Evolutionary conservation across 805 yeast genomes (phyloP).

Genomic region (Candida wancherniae): DNA sequence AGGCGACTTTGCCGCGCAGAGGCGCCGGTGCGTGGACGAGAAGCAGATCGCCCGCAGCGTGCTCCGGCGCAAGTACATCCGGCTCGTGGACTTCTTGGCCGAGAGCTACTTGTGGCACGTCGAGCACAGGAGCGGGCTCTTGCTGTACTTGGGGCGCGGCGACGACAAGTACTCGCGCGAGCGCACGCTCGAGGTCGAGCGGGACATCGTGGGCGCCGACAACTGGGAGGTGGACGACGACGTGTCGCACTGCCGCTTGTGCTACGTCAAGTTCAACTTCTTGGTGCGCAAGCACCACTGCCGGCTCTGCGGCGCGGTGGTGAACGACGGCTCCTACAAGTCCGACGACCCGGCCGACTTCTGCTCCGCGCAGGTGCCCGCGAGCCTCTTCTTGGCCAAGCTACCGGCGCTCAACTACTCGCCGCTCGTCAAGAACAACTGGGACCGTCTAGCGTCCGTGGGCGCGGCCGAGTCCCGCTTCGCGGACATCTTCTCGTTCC

Average conservation of each 20-base stretch:
- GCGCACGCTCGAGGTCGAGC: constrained; percentile 15
- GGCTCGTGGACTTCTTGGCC: constrained; percentile 32
- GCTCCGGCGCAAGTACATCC: constrained; percentile 54
- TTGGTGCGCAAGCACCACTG: constrained; percentile 82
- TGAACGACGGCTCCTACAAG: constrained; percentile 56
- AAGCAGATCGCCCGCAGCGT: constrained; percentile 50
- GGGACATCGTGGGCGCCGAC: constrained; percentile 38
- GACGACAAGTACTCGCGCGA: constrained; percentile 4
- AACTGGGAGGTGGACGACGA: constrained; percentile 55
- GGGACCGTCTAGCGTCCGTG: constrained; percentile 10
- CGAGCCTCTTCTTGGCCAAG: constrained; percentile 36
- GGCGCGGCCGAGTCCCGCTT: not conserved
- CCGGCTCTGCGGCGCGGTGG: constrained; percentile 76
- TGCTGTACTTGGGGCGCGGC: constrained; percentile 2
- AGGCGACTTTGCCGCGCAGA: constrained; percentile 28
- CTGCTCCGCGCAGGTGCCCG: constrained; percentile 73
- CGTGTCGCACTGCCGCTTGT: constrained; percentile 55
- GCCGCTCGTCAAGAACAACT: constrained; percentile 18
- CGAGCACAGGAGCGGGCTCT: not conserved
- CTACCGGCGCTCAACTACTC: constrained; percentile 35
- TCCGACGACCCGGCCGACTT: constrained; percentile 30
- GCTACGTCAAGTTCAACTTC: constrained; percentile 54
- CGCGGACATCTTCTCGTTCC: constrained; percentile 21
- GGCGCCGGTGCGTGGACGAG: constrained; percentile 45
- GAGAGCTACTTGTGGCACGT: constrained; percentile 1